Evolutionary conservation across 371 early-diverging fungal genomes (phyloP).

Genomic region (Syncephalastrum sp.): DNA sequence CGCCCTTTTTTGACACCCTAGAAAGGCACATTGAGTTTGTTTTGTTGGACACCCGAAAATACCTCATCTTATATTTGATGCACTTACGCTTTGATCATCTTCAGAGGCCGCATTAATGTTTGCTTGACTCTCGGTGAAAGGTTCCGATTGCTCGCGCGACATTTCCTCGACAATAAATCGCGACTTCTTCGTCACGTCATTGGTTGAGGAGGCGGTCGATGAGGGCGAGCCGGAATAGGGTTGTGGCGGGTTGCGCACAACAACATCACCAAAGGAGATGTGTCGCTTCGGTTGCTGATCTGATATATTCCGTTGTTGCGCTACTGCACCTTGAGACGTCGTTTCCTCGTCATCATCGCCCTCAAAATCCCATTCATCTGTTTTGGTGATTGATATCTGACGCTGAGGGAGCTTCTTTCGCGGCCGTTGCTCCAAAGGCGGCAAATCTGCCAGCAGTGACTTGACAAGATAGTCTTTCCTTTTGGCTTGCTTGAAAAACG

Average conservation of each 20-base stretch:
- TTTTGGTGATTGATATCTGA: conserved; percentile 19
- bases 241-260: conserved; percentile 22
- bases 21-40: no score
- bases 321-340: conserved; percentile 1
- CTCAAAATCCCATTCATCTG: conserved; percentile 49
- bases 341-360: conserved; percentile 17
- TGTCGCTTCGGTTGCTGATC: conserved; percentile 12
- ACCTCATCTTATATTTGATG: no score
- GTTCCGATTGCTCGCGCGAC: conserved; percentile 12
- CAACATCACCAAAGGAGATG: conserved; percentile 33
- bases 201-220: conserved; percentile 1
- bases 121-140: conserved; percentile 3
- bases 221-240: conserved; percentile 6
- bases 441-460: conserved; percentile 60
- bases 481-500: conserved; percentile 80
- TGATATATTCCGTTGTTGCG: conserved; percentile 2
- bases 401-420: conserved; percentile 37
- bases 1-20: conserved; percentile 7
- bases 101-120: conserved; percentile 8
- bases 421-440: conserved; percentile 66
- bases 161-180: conserved; percentile 46
- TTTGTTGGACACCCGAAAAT: no score
- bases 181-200: conserved; percentile 23
- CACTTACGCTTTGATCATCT: no score
- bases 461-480: conserved; percentile 68